These are phyloP conservation scores for Floccularia luteovirens DNA, from an alignment of 768 basidiomycete genomes.

Conservation along the genomic window DNA sequence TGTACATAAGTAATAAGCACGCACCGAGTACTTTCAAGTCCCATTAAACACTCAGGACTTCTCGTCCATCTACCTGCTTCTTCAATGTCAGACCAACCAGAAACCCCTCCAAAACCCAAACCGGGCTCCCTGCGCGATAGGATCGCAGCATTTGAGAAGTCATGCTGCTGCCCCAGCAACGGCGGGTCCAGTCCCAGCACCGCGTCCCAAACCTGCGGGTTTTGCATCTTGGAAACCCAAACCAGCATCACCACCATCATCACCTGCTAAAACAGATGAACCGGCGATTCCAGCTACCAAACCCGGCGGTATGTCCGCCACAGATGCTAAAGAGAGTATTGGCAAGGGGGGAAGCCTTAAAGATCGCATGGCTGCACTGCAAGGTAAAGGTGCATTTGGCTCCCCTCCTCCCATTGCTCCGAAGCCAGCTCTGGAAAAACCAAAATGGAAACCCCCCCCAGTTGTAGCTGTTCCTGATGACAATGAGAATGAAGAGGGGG, in stretches of 20 bases:
- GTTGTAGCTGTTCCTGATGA: constrained; percentile 34
- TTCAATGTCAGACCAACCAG: constrained; percentile 50
- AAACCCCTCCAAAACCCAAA: constrained; percentile 55
- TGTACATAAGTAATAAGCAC: neutral
- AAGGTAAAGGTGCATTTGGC: constrained; percentile 78
- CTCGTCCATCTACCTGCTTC: no score
- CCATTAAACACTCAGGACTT: no score
- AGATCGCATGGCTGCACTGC: constrained; percentile 93
- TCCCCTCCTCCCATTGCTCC: constrained; percentile 44
- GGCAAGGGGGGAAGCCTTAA: constrained; percentile 73
- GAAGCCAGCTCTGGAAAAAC: constrained; percentile 57
- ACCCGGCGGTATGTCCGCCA: constrained; percentile 62
- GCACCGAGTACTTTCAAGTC: neutral
- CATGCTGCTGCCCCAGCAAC: constrained; percentile 31
- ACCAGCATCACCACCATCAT: constrained; percentile 41
- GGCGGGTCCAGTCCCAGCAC: constrained; percentile 37
- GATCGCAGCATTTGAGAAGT: constrained; percentile 85
- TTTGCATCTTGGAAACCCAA: constrained; percentile 67
- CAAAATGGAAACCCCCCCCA: constrained; percentile 85
- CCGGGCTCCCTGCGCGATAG: constrained; percentile 78
- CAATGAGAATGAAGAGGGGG: constrained; percentile 4
- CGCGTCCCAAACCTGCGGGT: constrained; percentile 61
- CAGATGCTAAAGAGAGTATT: constrained; percentile 86
- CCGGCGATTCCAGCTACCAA: constrained; percentile 11
- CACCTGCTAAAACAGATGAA: constrained; percentile 15